Conservation (phyloP, 2,329 filamentous ascomycete species). For the Sporothrix pseudoabietina region DNA sequence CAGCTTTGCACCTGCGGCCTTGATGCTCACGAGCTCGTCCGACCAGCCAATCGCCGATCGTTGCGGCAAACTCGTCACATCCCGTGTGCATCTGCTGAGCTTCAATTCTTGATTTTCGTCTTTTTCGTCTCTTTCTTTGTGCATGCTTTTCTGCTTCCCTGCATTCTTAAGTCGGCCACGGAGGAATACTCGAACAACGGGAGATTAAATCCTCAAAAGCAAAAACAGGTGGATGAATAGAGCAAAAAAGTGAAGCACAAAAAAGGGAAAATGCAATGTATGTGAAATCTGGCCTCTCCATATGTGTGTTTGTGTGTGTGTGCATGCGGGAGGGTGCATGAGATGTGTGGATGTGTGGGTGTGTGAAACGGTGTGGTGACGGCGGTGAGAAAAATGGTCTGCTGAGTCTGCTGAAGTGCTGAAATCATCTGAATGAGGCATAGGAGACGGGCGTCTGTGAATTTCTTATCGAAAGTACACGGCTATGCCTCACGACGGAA, state of each 20-base stretch:
- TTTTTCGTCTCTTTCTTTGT: background rate
- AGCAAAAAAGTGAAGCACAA: background rate
- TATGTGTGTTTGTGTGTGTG: background rate
- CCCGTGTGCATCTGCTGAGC: background rate
- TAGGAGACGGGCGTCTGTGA: background rate
- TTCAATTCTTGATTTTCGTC: background rate
- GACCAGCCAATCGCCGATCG: background rate
- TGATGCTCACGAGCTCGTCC: constrained; percentile 14
- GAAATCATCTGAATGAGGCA: background rate
- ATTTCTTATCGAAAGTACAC: background rate
- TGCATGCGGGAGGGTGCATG: constrained; percentile 6
- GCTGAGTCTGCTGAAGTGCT: constrained; percentile 1
- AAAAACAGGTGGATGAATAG: background rate
- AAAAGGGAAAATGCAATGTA: background rate
- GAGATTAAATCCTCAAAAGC: background rate
- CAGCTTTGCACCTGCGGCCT: constrained; percentile 19
- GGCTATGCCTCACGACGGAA: background rate
- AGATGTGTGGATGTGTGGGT: background rate
- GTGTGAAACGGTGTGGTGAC: background rate
- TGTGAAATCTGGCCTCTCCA: background rate
- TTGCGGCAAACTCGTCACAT: constrained; percentile 17
- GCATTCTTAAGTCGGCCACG: background rate
- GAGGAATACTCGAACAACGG: background rate
- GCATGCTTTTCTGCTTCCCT: background rate
- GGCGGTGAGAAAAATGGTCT: constrained; percentile 1